Evolutionary conservation across 805 yeast species (phyloP).

Genomic region (fission yeast (Schizosaccharomyces pombe)): DNA sequence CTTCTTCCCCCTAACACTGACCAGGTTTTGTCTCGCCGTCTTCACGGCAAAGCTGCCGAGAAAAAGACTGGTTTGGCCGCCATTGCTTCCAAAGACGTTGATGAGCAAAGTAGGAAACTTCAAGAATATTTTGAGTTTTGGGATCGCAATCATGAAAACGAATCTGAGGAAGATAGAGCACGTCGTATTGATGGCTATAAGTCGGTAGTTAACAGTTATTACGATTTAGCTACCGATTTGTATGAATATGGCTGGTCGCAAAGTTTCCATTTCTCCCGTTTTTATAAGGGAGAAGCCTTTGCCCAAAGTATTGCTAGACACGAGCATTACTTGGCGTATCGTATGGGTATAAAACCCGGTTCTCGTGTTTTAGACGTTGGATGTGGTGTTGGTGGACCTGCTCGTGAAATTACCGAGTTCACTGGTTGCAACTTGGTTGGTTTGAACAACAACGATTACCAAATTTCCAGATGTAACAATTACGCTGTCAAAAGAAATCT

Average conservation of each 20-base stretch:
- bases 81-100: slow-evolving; percentile 48
- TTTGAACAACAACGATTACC: slow-evolving; percentile 89
- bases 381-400: slow-evolving; percentile 99
- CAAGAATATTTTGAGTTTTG: slow-evolving; percentile 88
- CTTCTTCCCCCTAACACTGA: too few species aligned
- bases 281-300: slow-evolving; percentile 81
- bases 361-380: slow-evolving; percentile 92
- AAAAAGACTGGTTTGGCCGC: slow-evolving; percentile 53
- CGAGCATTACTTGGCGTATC: slow-evolving; percentile 79
- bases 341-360: slow-evolving; percentile 54
- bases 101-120: slow-evolving; percentile 61
- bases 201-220: slow-evolving; percentile 78
- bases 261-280: slow-evolving; percentile 90
- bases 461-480: slow-evolving; percentile 70
- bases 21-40: slow-evolving; percentile 52
- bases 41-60: slow-evolving; percentile 58
- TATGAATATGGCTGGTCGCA: slow-evolving; percentile 99
- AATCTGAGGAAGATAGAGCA: slow-evolving; percentile 33
- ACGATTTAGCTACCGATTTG: slow-evolving; percentile 37
- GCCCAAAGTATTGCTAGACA: slow-evolving; percentile 89
- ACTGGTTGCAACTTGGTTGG: slow-evolving; percentile 74
- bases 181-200: slow-evolving; percentile 65
- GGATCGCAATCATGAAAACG: slow-evolving; percentile 65
- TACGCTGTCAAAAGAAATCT: slow-evolving; percentile 47
- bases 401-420: slow-evolving; percentile 82